Conservation (phyloP, 805 yeast genomes). For the Saccharomycopsis oosterbeekiorum region DNA sequence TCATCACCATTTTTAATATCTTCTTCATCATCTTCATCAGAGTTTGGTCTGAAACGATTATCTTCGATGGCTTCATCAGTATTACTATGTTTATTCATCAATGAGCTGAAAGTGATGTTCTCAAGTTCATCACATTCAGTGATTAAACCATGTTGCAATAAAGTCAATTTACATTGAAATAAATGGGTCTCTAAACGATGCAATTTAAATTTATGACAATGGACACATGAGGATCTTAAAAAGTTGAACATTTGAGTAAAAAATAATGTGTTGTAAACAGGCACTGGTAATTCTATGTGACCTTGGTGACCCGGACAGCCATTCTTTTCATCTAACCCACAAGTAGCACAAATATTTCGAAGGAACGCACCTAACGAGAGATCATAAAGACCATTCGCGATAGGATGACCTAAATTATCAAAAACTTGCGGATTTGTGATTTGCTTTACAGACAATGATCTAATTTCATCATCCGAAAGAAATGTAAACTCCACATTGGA, state of each 20-base stretch:
- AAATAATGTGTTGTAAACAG: conserved; percentile 90
- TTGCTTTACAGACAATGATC: conserved; percentile 86
- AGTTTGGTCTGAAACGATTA: conserved; percentile 20
- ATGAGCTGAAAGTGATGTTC: conserved; percentile 31
- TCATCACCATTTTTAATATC: conserved; percentile 25
- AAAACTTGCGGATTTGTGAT: conserved; percentile 92
- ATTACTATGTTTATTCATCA: conserved; percentile 20
- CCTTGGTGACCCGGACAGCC: conserved; percentile 98
- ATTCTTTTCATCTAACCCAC: conserved; percentile 81
- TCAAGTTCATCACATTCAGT: conserved; percentile 71
- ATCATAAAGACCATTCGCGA: conserved; percentile 88
- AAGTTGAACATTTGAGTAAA: conserved; percentile 84
- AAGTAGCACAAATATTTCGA: conserved; percentile 81
- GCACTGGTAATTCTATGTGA: conserved; percentile 92
- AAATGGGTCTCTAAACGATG: conserved; percentile 61
- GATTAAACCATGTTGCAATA: conserved; percentile 82
- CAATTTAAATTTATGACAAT: conserved; percentile 80
- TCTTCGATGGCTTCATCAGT: conserved; percentile 39
- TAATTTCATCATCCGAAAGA: conserved; percentile 70
- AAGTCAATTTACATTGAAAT: conserved; percentile 63
- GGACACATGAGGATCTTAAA: conserved; percentile 77
- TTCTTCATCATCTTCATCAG: conserved; percentile 34
- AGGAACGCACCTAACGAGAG: conserved; percentile 91
- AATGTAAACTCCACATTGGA: conserved; percentile 87
- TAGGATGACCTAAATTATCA: conserved; percentile 93